These are phyloP conservation scores for Hypoxylon sp. DNA, from an alignment of 2,329 filamentous ascomycete species.

Conservation along the genomic window DNA sequence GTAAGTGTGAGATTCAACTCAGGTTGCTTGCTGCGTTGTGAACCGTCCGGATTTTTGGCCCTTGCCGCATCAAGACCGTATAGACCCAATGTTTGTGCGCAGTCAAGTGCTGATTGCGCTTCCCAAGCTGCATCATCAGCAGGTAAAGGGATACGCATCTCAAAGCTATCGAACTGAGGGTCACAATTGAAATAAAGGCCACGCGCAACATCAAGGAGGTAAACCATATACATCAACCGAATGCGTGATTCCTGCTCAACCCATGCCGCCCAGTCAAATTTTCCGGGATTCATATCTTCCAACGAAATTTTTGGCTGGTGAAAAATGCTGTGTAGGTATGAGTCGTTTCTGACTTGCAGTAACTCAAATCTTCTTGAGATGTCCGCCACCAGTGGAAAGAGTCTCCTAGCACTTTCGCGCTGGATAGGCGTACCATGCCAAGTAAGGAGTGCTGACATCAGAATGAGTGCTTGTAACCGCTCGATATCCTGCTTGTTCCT, in stretches of 20 bases:
- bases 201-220: constrained; percentile 74
- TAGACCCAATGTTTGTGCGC: constrained; percentile 76
- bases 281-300: constrained; percentile 63
- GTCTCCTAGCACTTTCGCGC: constrained; percentile 72
- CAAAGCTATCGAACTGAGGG: constrained; percentile 74
- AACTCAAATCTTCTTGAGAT: constrained; percentile 72
- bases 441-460: constrained; percentile 73
- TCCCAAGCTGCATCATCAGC: constrained; percentile 83
- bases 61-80: constrained; percentile 69
- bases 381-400: constrained; percentile 70
- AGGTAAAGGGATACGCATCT: constrained; percentile 77
- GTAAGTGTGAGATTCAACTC: constrained; percentile 74
- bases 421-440: constrained; percentile 80
- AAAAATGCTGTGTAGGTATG: constrained; percentile 69
- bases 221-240: constrained; percentile 75
- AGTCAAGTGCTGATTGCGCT: constrained; percentile 70
- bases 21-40: constrained; percentile 74
- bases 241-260: constrained; percentile 79
- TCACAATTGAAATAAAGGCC: constrained; percentile 80
- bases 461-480: constrained; percentile 76
- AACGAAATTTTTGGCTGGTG: constrained; percentile 70
- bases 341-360: constrained; percentile 66
- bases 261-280: constrained; percentile 78
- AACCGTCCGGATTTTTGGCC: constrained; percentile 73
- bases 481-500: constrained; percentile 67